Evolutionary conservation across 345 rosid genomes (phyloP), one percentile per base, ranked within the genome.

Genomic region (Psidium guajava): DNA sequence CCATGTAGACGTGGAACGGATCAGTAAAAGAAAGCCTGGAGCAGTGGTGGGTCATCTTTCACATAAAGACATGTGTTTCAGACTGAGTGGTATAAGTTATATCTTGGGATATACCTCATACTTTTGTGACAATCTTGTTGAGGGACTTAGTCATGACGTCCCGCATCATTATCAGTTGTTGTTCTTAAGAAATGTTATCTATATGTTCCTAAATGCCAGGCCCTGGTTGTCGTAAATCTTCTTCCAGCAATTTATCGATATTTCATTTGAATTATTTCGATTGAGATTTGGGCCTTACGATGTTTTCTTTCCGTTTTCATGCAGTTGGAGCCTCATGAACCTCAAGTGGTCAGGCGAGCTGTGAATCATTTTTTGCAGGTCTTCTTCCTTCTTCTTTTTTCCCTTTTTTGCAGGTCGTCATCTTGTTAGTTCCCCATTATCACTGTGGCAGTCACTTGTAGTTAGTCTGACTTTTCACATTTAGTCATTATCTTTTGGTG

Each of bases 351-450:
- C 87, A 94, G 88, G 89, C 94, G 82, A 91, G 99, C 99, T 51
- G 96, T 94, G 80, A 97, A 97, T 90, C 99, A 95, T 91, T 97
- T 97, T 90, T 90, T 95, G 87, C 95, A 95, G 99, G 98, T 97
- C 36, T 83, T 18, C 54, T 84, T 85, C 40, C 84, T 64, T 88
- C 18, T 69, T 9, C 53, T 13, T 56, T 32, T 56, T 28, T 40
- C n/a, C 8, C 21, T 21, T 84, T 74, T 42, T 32, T 8, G 24
- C 50, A 11, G 20, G 59, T 85, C 50, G 28, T 69, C 25, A 32
- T 69, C 24, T 64, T 64, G 22, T 69, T 36, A 18, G 47, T 18
- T 69, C 47, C 47, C 47, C 80, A 69, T 69, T 4, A 36, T 69
- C 47, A 69, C 80, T 32, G 18, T 69, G 36, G 80, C 25, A 3